Evolutionary conservation across 352 stramenopile species (phyloP), one percentile per base, ranked within the genome.

Genomic region (Phytophthora fragariaefolia): DNA sequence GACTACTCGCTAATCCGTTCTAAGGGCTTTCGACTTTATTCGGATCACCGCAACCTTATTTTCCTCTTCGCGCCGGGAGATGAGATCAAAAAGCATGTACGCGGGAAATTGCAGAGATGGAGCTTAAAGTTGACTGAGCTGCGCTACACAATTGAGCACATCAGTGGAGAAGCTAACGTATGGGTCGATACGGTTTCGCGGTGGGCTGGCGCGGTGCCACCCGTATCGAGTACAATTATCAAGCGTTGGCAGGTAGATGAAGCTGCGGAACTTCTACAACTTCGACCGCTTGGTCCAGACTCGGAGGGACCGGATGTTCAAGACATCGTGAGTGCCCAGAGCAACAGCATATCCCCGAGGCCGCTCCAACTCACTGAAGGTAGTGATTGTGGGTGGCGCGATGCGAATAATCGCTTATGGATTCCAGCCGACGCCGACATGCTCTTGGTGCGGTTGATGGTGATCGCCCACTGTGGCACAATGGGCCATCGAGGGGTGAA

Each of bases 391-490:
- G 9, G n/a, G 7, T 62, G 54, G 32, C 8, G 34, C 17, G 47
- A 57, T 58, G 23, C 4, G 6, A 30, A 26, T 0, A 51, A 51
- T 13, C 32, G 17, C 4, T 49, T 65, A 9, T 65, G 46, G 57
- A 52, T 65, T 17, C 57, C 46, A 17, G 0, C n/a, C 4, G 32
- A 51, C 9, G 57, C 34, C 8, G 23, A 34, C 0, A 9, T 32
- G 9, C 24, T 51, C n/a, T 56, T 65, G 24, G 13, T 34, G n/a
- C 15, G 46, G n/a, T n/a, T 65, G 57, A 32, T 65, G 34, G 46
- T 57, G n/a, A 63, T 63, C 18, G 13, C 46, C 22, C 56, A 63
- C 9, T 63, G 56, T 46, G 45, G 45, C n/a, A n/a, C n/a, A n/a
- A n/a, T n/a, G n/a, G n/a, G 28, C 12, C 54, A 62, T 52, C 27